Conservation (phyloP, 192 early-diverging fungal genomes). For the Backusella morwellensis region DNA sequence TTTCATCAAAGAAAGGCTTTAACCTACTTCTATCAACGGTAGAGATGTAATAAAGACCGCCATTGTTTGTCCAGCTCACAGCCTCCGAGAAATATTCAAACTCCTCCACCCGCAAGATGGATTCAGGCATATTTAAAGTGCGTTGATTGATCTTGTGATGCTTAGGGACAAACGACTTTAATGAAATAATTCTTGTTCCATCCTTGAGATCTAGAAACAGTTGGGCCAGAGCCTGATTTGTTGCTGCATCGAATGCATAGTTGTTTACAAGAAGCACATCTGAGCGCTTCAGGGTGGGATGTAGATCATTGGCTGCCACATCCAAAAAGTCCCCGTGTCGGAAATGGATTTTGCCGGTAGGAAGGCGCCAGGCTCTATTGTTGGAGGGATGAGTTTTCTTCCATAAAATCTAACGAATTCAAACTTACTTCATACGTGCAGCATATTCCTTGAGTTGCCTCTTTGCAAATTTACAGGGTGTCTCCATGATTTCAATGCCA, state of each 20-base stretch:
- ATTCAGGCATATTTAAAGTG: conserved; percentile 67
- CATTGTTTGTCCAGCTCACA: conserved; percentile 78
- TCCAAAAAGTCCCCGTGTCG: conserved; percentile 88
- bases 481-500: conserved; percentile 93
- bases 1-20: conserved; percentile 38
- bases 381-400: not conserved
- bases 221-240: conserved; percentile 82
- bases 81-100: conserved; percentile 69
- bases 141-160: conserved; percentile 75
- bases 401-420: not conserved
- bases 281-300: conserved; percentile 68
- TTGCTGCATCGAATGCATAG: conserved; percentile 83
- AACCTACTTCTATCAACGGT: conserved; percentile 68
- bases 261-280: conserved; percentile 97
- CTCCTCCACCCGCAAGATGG: conserved; percentile 63
- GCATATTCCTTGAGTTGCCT: conserved; percentile 83
- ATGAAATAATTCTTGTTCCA: conserved; percentile 78
- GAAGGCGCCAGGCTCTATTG: conserved; percentile 54
- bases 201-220: conserved; percentile 93
- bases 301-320: conserved; percentile 48
- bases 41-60: conserved; percentile 78
- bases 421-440: conserved; percentile 65
- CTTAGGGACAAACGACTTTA: conserved; percentile 79
- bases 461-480: conserved; percentile 74
- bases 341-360: conserved; percentile 62